phyloP scores from a whole-genome alignment of 495 filamentous ascomycete genomes.

The Venustampulla echinocandica region DNA sequence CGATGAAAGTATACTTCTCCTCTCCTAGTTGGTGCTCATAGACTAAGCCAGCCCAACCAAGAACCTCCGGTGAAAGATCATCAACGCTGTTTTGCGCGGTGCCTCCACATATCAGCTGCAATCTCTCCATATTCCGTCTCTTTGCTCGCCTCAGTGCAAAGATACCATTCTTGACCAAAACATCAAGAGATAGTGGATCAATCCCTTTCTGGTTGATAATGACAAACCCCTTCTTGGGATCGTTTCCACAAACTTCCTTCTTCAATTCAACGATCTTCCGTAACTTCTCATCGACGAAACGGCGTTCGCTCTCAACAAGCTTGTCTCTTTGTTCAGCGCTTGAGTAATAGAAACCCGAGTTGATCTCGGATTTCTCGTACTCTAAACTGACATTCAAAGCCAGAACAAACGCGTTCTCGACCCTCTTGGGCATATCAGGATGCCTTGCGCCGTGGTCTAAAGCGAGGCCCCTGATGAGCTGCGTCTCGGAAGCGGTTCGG shows the following conservation, averaged over 20 bases:
- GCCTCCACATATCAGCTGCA: slow-evolving; percentile 91
- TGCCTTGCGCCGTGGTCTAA: slow-evolving; percentile 94
- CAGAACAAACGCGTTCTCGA: slow-evolving; percentile 92
- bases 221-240: slow-evolving; percentile 92
- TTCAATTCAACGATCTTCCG: slow-evolving; percentile 98
- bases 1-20: slow-evolving; percentile 98
- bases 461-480: slow-evolving; percentile 85
- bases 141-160: slow-evolving; percentile 89
- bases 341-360: slow-evolving; percentile 98
- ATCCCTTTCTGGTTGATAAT: slow-evolving; percentile 99
- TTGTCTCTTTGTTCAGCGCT: slow-evolving; percentile 94
- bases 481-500: slow-evolving; percentile 88
- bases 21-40: slow-evolving; percentile 97
- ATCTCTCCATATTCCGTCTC: slow-evolving; percentile 95
- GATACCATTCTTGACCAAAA: slow-evolving; percentile 95
- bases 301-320: slow-evolving; percentile 91
- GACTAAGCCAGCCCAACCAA: slow-evolving; percentile 93
- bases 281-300: slow-evolving; percentile 93
- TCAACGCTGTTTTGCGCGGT: slow-evolving; percentile 91
- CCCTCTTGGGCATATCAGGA: slow-evolving; percentile 93
- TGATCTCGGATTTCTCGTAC: slow-evolving; percentile 99
- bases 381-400: slow-evolving; percentile 94
- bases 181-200: slow-evolving; percentile 89
- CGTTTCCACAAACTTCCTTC: slow-evolving; percentile 92
- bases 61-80: slow-evolving; percentile 76